These are phyloP conservation scores for Kodamaea hsintzibuensis DNA, from an alignment of 805 yeast species.

Conservation along the genomic window DNA sequence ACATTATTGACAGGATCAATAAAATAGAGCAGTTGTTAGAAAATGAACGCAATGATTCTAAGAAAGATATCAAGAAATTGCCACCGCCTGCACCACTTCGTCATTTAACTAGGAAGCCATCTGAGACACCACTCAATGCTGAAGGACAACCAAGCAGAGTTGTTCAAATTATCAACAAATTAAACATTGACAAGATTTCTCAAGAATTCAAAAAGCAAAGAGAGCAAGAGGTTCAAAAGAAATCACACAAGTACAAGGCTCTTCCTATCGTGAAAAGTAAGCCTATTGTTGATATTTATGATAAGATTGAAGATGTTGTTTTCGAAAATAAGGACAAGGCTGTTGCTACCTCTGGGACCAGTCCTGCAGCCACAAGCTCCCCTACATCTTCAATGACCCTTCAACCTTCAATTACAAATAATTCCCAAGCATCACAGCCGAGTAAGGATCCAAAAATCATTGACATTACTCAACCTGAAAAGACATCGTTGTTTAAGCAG, in stretches of 20 bases:
- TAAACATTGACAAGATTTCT: conserved; percentile 78
- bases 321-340: conserved; percentile 29
- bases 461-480: conserved; percentile 54
- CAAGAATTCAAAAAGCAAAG: conserved; percentile 86
- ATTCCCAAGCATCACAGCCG: not conserved
- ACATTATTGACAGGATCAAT: conserved; percentile 18
- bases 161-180: conserved; percentile 64
- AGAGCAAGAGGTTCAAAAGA: conserved; percentile 66
- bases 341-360: not conserved
- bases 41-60: conserved; percentile 13
- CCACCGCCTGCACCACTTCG: conserved; percentile 18
- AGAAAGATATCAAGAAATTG: conserved; percentile 9
- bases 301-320: conserved; percentile 86
- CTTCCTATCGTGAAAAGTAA: conserved; percentile 69
- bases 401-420: not conserved
- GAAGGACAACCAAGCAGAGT: conserved; percentile 39
- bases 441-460: conserved; percentile 12
- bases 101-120: conserved; percentile 13
- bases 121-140: conserved; percentile 6
- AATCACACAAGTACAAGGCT: conserved; percentile 65
- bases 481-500: conserved; percentile 75
- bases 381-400: not conserved
- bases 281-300: conserved; percentile 90
- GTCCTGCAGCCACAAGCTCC: not conserved
- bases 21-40: conserved; percentile 16